phyloP scores from a whole-genome alignment of 2,329 filamentous ascomycete genomes.

The Trichoderma sp. region DNA sequence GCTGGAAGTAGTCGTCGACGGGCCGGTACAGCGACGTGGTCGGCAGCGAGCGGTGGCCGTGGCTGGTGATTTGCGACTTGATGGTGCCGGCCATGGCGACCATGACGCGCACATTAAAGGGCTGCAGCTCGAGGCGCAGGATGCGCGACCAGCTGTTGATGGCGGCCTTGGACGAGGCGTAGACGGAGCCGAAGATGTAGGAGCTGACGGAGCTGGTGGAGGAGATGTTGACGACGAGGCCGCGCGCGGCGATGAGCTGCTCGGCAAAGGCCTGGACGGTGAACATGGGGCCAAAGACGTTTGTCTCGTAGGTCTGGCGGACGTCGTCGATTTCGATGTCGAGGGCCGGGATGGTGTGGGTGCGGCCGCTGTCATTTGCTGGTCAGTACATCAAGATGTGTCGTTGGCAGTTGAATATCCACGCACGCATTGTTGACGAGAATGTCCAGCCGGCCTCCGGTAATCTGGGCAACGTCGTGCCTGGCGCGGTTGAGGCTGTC shows the following conservation, averaged over 20 bases:
- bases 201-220: conserved; percentile 53
- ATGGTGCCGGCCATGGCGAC: conserved; percentile 58
- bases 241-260: conserved; percentile 52
- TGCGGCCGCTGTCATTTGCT: conserved; percentile 46
- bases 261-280: conserved; percentile 54
- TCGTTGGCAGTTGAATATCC: no score
- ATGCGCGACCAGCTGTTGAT: conserved; percentile 55
- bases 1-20: conserved; percentile 49
- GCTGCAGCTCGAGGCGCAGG: conserved; percentile 55
- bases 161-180: conserved; percentile 59
- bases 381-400: background rate
- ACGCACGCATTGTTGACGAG: conserved; percentile 61
- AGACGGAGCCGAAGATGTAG: conserved; percentile 56
- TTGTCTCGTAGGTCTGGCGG: conserved; percentile 57
- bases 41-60: conserved; percentile 46
- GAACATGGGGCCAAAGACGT: conserved; percentile 60
- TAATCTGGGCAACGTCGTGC: conserved; percentile 49
- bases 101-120: conserved; percentile 59
- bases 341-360: conserved; percentile 53
- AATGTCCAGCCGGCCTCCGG: conserved; percentile 56
- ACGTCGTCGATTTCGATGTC: conserved; percentile 56
- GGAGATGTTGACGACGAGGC: conserved; percentile 58
- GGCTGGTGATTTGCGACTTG: conserved; percentile 50
- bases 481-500: conserved; percentile 54
- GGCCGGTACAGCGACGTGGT: conserved; percentile 50